Evolutionary conservation across 306 rosid genomes (phyloP), one percentile per base, ranked within the genome.

Genomic region (Ziziphus jujuba): DNA sequence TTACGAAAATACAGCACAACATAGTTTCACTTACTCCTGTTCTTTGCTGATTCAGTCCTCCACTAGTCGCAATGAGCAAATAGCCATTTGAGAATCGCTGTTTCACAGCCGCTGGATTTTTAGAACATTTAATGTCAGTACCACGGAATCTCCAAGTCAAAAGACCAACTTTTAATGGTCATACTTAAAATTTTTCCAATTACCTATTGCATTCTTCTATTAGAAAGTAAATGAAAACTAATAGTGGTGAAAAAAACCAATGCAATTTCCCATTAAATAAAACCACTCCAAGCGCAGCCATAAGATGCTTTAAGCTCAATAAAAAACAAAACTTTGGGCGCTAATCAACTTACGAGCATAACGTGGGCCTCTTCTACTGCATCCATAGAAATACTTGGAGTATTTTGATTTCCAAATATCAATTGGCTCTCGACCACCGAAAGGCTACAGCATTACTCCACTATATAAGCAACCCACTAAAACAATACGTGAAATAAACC

Each of bases 11-110:
- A 59, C 21, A 61, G 59, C 66, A 71, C 49, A 67, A 52, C 34
- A 75, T 44, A 58, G 47, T 36, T 67, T 43, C 17, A 73, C 96
- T 87, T 77, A 95, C 99, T 65, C 99, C 99, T 19, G 95, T 95
- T 81, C 99, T 79, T 77, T 95, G 99, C 70, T 95, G 99, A 75
- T 95, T 90, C 66, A 95, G 76, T 65, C 99, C 99, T 78, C 99
- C 99, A 71, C 99, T 95, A 0, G 97, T 81, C 51, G 99, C 99
- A 65, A 95, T 88, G 69, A 95, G 96, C 82, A 95, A 85, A 79
- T 90, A 95, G 58, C 97, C 99, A 71, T 84, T 90, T 8, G 99
- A 90, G 19, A 34, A 68, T 72, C 82, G 82, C 83, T 88, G 92
- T 3, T 49, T 81, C 34, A 81, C 79, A 61, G 97, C 85, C 67